These are phyloP conservation scores for Phytophthora constricta DNA, from an alignment of 352 stramenopile species.

Conservation along the genomic window DNA sequence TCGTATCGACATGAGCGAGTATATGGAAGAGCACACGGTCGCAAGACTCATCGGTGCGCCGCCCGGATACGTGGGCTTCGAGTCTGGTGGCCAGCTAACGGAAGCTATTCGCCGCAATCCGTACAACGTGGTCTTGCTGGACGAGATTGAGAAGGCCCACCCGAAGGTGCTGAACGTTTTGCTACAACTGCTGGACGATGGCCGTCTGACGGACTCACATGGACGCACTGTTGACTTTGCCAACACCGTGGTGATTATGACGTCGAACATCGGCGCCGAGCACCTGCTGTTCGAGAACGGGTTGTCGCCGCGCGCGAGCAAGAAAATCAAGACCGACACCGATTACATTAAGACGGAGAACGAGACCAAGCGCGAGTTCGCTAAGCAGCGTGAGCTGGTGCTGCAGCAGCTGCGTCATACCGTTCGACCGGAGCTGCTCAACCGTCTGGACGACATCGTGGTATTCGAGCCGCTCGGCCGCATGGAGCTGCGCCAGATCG, in stretches of 20 bases:
- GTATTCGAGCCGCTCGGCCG: constrained; percentile 95
- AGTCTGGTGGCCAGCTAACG: constrained; percentile 96
- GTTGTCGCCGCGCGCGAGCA: constrained; percentile 56
- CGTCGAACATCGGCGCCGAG: constrained; percentile 95
- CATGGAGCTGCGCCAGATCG: constrained; percentile 92
- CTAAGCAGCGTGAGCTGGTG: not conserved
- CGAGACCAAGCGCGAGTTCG: constrained; percentile 7
- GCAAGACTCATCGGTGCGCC: constrained; percentile 93
- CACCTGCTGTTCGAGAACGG: constrained; percentile 83
- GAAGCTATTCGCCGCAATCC: constrained; percentile 95
- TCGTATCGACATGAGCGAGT: constrained; percentile 98
- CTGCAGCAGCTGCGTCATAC: not conserved
- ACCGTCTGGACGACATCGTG: constrained; percentile 96
- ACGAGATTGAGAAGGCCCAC: constrained; percentile 99
- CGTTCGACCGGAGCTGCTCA: constrained; percentile 56
- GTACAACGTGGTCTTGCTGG: constrained; percentile 97
- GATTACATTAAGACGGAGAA: constrained; percentile 30
- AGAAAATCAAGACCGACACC: constrained; percentile 65
- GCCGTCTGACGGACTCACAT: constrained; percentile 96
- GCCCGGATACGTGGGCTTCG: constrained; percentile 96
- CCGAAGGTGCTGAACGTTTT: constrained; percentile 96
- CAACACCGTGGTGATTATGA: constrained; percentile 98
- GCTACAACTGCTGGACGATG: constrained; percentile 98
- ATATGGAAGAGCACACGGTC: constrained; percentile 97
- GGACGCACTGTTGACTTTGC: constrained; percentile 97